A percentile compares a stretch with the other conserved stretches of the same genome.
These are phyloP conservation scores for Geotrichum ghanense DNA, from an alignment of 805 yeast species.

Conservation along the genomic window DNA sequence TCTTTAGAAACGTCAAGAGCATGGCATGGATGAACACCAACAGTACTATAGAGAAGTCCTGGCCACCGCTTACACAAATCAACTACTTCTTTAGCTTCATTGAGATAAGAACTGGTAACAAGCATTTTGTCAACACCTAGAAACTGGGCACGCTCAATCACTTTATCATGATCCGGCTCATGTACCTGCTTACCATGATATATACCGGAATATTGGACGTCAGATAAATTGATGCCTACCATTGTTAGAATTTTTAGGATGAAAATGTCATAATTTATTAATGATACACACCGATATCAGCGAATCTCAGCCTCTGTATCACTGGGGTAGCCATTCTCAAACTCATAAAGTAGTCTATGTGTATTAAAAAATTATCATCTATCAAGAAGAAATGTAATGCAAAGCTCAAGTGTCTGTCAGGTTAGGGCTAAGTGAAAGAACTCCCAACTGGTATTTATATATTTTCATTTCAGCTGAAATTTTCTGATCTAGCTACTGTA, in stretches of 20 bases:
- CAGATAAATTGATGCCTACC: conserved; percentile 72
- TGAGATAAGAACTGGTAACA: conserved; percentile 71
- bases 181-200: conserved; percentile 67
- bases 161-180: conserved; percentile 49
- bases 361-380: too few relatives aligned
- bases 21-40: conserved; percentile 93
- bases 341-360: too few relatives aligned
- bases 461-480: too few relatives aligned
- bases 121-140: conserved; percentile 60
- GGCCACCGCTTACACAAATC: conserved; percentile 36
- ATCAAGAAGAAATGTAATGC: too few relatives aligned
- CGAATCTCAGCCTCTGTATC: conserved; percentile 1
- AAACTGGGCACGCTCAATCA: conserved; percentile 53
- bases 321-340: background rate
- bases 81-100: conserved; percentile 54
- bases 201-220: conserved; percentile 72
- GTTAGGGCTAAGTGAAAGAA: too few relatives aligned
- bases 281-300: conserved; percentile 1
- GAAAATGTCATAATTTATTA: conserved; percentile 11
- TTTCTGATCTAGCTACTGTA: too few relatives aligned
- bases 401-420: too few relatives aligned
- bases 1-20: conserved; percentile 42
- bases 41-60: conserved; percentile 46
- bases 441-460: too few relatives aligned
- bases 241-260: conserved; percentile 24